Evolutionary conservation across 2,329 filamentous ascomycete species (phyloP), one percentile per base, ranked within the genome.

Genomic region (Penicillium nordicum): DNA sequence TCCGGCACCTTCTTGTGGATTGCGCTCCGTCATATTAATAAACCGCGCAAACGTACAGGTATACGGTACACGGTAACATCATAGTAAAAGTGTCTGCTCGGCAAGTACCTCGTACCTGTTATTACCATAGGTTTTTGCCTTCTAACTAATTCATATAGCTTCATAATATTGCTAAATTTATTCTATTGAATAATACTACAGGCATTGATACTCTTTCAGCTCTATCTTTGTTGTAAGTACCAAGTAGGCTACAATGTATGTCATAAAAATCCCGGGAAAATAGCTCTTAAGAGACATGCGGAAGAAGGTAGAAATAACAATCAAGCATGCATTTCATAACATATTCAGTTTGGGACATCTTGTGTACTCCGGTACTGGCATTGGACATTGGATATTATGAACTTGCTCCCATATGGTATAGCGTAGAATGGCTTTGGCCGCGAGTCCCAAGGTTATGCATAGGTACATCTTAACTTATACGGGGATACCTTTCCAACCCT

Each of bases 31-130:
- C 55, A 57, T 53, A 53, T 49, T 60, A 59, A 50, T 57, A 63
- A 63, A 60, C 53, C 57, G 60, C 62, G 57, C 59, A 62, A 42
- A 55, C 49, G 52, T 58, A 48, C 53, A 40, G 48, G 61, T 61
- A 65, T 53, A 45, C 42, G 46, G 46, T 65, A 61, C 62, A 21
- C 46, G 38, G 59, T 51, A 52, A 34, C n/a, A 11, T 29, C 50
- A 62, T 62, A 59, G 50, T 59, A 50, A 60, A 55, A 43, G 49
- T 38, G 47, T 53, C 40, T 53, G 32, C 9, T 37, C 27, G n/a
- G 36, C 32, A 56, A 55, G 62, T 62, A 57, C 16, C 51, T 32
- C 49, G 32, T 60, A 63, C 61, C 46, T 21, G 2, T n/a, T 25
- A 53, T 42, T 61, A 60, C 59, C 30, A 21, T 36, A 2, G 10